Percentiles rank a stretch among this genome's conserved stretches.
phyloP scores from a whole-genome alignment of 2,329 filamentous ascomycete species.

The Pseudocercospora fijiensis region DNA sequence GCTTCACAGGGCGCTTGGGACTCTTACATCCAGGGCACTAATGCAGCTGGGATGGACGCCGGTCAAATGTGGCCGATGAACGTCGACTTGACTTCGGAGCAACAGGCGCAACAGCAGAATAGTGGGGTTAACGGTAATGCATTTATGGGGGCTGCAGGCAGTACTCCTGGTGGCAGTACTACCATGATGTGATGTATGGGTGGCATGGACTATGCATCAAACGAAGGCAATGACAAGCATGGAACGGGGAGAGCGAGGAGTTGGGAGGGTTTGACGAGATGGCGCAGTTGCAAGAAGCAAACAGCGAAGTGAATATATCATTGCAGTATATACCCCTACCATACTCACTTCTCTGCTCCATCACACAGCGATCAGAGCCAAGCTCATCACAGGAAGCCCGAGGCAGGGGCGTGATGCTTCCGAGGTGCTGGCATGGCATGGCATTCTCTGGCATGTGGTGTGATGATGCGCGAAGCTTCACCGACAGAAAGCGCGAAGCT shows the following conservation, averaged over 20 bases:
- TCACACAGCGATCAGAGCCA: not conserved
- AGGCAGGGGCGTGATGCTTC: not conserved
- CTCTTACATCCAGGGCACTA: conserved; percentile 63
- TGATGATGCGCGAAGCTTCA: too few species aligned
- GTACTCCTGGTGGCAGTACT: conserved; percentile 11
- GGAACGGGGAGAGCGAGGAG: not conserved
- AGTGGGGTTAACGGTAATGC: conserved; percentile 8
- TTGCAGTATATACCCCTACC: too few species aligned
- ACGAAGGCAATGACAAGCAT: not conserved
- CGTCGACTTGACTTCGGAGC: conserved; percentile 32
- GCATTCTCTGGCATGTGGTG: too few species aligned
- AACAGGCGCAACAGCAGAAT: conserved; percentile 25
- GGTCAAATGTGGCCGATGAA: conserved; percentile 49
- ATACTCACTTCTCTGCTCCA: not conserved
- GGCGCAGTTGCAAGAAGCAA: too few species aligned
- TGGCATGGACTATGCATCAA: not conserved
- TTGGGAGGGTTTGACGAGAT: not conserved
- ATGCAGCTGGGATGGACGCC: conserved; percentile 39
- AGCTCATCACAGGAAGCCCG: too few species aligned
- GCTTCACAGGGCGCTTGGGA: conserved; percentile 63
- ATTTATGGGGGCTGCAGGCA: conserved; percentile 8
- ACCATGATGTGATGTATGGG: conserved; percentile 15
- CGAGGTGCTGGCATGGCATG: not conserved
- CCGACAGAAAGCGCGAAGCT: too few species aligned
- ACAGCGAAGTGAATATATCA: too few species aligned